Evolutionary conservation across 2,329 filamentous ascomycete species (phyloP), one percentile per base, ranked within the genome.

Genomic region (Ophiocordyceps robertsii): DNA sequence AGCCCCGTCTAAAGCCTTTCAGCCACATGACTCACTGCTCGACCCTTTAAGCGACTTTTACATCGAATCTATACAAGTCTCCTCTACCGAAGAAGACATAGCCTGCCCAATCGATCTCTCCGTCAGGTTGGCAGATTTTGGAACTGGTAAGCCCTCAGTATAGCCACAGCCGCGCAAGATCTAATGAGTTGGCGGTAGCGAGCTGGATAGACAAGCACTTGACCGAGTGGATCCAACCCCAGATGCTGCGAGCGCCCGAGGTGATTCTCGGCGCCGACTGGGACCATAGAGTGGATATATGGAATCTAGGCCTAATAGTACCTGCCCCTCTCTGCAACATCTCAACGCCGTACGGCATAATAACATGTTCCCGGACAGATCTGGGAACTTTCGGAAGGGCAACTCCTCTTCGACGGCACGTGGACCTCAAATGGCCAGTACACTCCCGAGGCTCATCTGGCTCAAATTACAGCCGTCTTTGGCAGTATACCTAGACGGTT

Each of bases 201-300:
- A 52, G 50, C 37, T 55, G 53, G 53, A 32, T 50, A 38, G 37
- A 53, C 29, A 44, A 45, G 13, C 52, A 56, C 36, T 43, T 56
- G 7, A 52, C 50, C 4, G 51, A 54, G 29, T 52, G 48, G 50
- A 56, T 55, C 39, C 51, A 56, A 37, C 53, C 54, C 0, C 36
- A 51, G 27, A 51, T 40, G 44, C 43, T 56, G 1, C 48, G 53
- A 12, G 50, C 53, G 1, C 53, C 54, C 2, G 49, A 55, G 42
- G 54, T 55, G 7, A 51, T 53, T 14, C 49, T 56, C 11, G 51
- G 47, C n/a, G 50, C 49, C 6, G 37, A 43, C 3, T 55, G 54
- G 54, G 48, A 56, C 37, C 14, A 43, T 16, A 52, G 50, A 14
- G 50, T 50, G 2, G 52, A 54, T 36, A 50, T 53, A 2, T 55